Conservation (phyloP, 116 monocot genomes). For the Trichopus zeylanicus region DNA sequence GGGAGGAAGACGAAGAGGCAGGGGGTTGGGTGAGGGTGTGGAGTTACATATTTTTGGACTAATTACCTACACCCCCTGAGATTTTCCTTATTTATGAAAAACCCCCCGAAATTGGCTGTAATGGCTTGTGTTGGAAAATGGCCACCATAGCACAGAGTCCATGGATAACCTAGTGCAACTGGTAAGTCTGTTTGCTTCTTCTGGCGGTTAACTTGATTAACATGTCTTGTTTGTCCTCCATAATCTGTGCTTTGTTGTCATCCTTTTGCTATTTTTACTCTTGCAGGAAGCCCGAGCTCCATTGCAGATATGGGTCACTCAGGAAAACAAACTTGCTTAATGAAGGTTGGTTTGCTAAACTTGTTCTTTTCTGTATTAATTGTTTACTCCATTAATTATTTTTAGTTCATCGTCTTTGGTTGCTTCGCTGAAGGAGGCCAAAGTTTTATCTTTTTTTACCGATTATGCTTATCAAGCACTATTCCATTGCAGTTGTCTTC, state of each 20-base stretch:
- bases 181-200: slow-evolving; percentile 25
- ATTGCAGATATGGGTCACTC: slow-evolving; percentile 72
- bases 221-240: not conserved
- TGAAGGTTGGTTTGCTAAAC: slow-evolving; percentile 39
- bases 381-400: too few species aligned
- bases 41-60: too few species aligned
- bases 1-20: too few species aligned
- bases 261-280: not conserved
- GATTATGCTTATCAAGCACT: too few species aligned
- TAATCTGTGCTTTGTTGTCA: not conserved
- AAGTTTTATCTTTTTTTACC: too few species aligned
- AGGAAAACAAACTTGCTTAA: slow-evolving; percentile 43
- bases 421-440: too few species aligned
- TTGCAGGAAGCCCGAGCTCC: slow-evolving; percentile 87
- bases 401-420: too few species aligned
- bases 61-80: too few species aligned
- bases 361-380: not conserved
- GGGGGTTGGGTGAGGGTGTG: too few species aligned
- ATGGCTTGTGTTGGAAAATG: slow-evolving; percentile 68
- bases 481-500: too few species aligned
- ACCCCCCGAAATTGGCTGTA: too few species aligned
- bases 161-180: slow-evolving; percentile 44
- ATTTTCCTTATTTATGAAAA: too few species aligned
- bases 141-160: slow-evolving; percentile 31
- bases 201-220: not conserved